These are phyloP conservation scores for Cercophora sp. DNA, from an alignment of 495 filamentous ascomycete species.

Conservation along the genomic window DNA sequence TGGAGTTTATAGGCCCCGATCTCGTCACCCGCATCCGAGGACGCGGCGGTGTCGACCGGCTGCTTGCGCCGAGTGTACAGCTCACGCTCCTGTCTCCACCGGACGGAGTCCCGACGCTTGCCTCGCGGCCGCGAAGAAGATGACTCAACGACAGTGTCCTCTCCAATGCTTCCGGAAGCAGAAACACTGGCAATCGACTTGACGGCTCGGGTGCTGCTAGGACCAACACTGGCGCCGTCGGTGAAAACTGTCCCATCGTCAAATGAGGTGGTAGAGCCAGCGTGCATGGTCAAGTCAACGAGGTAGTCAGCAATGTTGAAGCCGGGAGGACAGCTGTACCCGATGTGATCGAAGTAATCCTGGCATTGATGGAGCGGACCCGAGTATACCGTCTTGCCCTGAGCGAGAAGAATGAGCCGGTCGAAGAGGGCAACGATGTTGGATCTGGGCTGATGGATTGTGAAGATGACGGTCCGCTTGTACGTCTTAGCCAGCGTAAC, in stretches of 20 bases:
- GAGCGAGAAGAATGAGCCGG: slow-evolving; percentile 81
- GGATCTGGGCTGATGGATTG: slow-evolving; percentile 98
- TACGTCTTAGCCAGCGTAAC: slow-evolving; percentile 94
- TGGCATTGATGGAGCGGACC: slow-evolving; percentile 88
- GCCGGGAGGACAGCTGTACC: slow-evolving; percentile 87
- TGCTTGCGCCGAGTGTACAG: slow-evolving; percentile 81
- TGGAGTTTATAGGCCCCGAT: slow-evolving; percentile 59
- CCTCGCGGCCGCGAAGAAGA: slow-evolving; percentile 56
- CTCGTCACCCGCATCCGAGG: slow-evolving; percentile 60
- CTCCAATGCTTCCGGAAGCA: slow-evolving; percentile 59
- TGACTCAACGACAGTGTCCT: slow-evolving; percentile 40
- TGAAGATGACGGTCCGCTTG: slow-evolving; percentile 94
- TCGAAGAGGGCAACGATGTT: slow-evolving; percentile 99
- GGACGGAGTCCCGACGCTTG: slow-evolving; percentile 70
- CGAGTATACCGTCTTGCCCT: slow-evolving; percentile 88
- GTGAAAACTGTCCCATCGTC: slow-evolving; percentile 54
- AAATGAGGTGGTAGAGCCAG: slow-evolving; percentile 38
- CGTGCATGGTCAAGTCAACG: slow-evolving; percentile 97
- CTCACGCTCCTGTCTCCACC: slow-evolving; percentile 78
- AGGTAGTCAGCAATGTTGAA: slow-evolving; percentile 99
- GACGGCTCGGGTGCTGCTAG: slow-evolving; percentile 82
- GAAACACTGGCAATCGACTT: slow-evolving; percentile 86
- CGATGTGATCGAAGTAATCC: slow-evolving; percentile 84
- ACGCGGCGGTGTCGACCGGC: slow-evolving; percentile 61
- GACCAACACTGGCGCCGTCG: slow-evolving; percentile 69